Evolutionary conservation across 1,284 basidiomycete species (phyloP), one percentile per base, ranked within the genome.

Genomic region (Ceratobasidium sp.): DNA sequence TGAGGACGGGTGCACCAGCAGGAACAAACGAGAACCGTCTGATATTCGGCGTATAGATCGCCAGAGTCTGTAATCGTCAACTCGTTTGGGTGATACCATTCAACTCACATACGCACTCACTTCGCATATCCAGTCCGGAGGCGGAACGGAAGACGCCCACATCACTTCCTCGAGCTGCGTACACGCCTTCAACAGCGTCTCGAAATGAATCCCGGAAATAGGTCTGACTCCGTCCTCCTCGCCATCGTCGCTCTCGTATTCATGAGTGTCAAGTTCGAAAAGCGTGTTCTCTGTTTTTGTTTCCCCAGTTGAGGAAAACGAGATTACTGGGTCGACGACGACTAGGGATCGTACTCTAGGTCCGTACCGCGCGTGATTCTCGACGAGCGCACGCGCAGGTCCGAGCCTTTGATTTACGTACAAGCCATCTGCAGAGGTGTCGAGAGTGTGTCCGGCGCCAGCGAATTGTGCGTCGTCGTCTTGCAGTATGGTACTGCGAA

Each of bases 51-150:
- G 77, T 78, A 71, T 75, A 74, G 8, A 72, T 71, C 8, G 72
- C 72, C 53, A 82, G 75, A 45, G 76, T 76, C 80, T 81, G 65
- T 36, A 26, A 52, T 46, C 5, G 10, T 39, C 64, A 32, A 34
- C 36, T 48, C n/a, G n/a, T n/a, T n/a, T n/a, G n/a, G n/a, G n/a
- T n/a, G n/a, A n/a, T n/a, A n/a, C n/a, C n/a, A n/a, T n/a, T n/a
- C n/a, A n/a, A n/a, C n/a, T n/a, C n/a, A n/a, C n/a, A n/a, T n/a
- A n/a, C n/a, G n/a, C n/a, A n/a, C 46, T 52, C 46, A 81, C 80
- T 77, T 83, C 82, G 75, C 79, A 81, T 34, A 83, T 55, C 6
- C 82, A 80, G 76, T 82, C 81, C 14, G 81, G 81, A 1, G 82
- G 82, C 41, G 76, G 76, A n/a, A 78, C 76, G 12, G 77, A 67